Evolutionary conservation across 495 filamentous ascomycete genomes (phyloP), one percentile per base, ranked within the genome.

Genomic region (Parathielavia hyrcaniae): DNA sequence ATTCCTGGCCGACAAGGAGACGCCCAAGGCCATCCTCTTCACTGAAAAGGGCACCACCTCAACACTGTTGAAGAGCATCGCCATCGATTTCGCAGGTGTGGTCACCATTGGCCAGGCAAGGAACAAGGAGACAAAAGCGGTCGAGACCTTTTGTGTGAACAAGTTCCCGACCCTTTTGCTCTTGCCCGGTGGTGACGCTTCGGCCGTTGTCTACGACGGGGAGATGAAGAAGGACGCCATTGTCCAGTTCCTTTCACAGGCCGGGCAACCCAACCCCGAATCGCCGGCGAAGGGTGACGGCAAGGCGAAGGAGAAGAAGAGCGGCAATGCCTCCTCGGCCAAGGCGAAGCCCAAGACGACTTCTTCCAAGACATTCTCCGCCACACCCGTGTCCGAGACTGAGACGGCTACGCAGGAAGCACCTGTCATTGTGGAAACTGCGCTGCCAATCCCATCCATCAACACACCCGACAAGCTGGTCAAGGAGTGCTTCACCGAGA

Each of bases 1-100:
- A 19, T 97, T 89, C 82, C 72, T 97, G 41, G 74, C 77, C 20
- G 79, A 84, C 61, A 82, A 84, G 44, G 83, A 88, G 40, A 79
- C 81, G 6, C 81, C 89, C 38, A 97, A 96, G 75, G 91, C 89
- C 5, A 84, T 99, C 43, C 76, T 97, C 13, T 97, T 99, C 73
- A 96, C 88, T 2, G 89, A 96, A 58, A 97, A 97, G 73, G 92
- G 91, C 1, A 86, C 86, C 14, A 91, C 87, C 0, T 88, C 88
- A 68, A 79, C 91, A 11, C 74, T 96, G 14, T 78, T 95, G 55
- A 89, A 87, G 71, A 84, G 89, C 34, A 67, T 97, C 23, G 92
- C 95, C 1, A 88, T 96, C 58, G 95, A 97, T 60, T 97, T 92
- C 70, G 75, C 91, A n/a, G 91, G 85, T 32, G 81, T 81, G 44